Evolutionary conservation across 176 grass and related monocot species (phyloP), one percentile per base, ranked within the genome.

Genomic region (Urochloa ruziziensis): DNA sequence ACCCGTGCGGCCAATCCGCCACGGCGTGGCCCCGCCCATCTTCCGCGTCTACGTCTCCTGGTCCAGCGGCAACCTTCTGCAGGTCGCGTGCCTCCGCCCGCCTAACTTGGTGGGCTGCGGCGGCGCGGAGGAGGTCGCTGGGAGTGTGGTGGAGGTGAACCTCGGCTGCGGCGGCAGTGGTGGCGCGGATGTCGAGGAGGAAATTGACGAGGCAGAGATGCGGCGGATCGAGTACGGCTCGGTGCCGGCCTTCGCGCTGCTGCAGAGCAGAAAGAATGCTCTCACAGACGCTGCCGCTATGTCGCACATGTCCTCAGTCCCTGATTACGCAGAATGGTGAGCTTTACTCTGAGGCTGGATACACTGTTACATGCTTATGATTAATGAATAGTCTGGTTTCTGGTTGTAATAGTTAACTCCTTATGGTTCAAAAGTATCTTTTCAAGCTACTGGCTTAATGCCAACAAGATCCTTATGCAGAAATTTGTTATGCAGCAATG

Each of bases 171-270:
- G 78, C 17, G 42, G 70, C 52, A 51, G 35, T 23, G 62, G 77
- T 15, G 29, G 78, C 23, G 37, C 24, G 42, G 88, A 70, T 54
- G 83, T 43, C 42, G 93, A 91, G 49, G 93, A 77, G 70, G 81
- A 93, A 54, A 77, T 94, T 67, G 81, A 84, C 23, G 93, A 91
- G 63, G 89, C 88, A 19, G 85, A 83, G 85, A 93, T 88, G 83
- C 87, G 96, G 54, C 90, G 91, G 65, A 95, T 98, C 36, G 91
- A 94, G 63, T 98, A 98, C 8, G 96, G 93, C 6, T 98, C 93
- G 0, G 62, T 93, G 21, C 89, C 91, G 24, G 84, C 89, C 48
- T 95, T 93, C 23, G 96, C 91, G 39, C 75, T 93, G 67, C 86
- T 98, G 25, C 91, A 98, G 83, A 90, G 83, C 64, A 87, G 90